These are phyloP conservation scores for Paecilomyces sp. DNA, from an alignment of 2,329 filamentous ascomycete genomes.

Conservation along the genomic window DNA sequence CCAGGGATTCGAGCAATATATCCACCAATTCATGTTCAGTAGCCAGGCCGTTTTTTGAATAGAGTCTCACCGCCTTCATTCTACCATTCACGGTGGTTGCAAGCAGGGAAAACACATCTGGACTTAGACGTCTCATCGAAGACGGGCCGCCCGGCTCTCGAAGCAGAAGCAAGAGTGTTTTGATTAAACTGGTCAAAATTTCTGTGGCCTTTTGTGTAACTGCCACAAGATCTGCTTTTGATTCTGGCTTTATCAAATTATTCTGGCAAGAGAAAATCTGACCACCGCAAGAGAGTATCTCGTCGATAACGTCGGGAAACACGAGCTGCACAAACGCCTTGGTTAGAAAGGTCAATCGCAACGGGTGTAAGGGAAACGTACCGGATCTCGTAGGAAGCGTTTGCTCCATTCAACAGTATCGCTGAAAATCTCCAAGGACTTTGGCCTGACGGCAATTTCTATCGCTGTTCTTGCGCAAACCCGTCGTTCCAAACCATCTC, in stretches of 20 bases:
- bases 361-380: not conserved
- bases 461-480: not conserved
- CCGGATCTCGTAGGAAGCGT: slow-evolving; percentile 1
- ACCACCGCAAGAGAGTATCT: not conserved
- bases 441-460: not conserved
- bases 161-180: not conserved
- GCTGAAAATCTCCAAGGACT: not conserved
- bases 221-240: not conserved
- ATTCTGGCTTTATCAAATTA: not conserved
- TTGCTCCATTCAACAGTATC: slow-evolving; percentile 1
- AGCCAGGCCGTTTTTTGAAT: not conserved
- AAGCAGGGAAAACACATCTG: not conserved
- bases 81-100: not conserved
- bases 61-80: not conserved
- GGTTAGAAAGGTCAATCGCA: not conserved
- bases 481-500: not conserved
- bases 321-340: not conserved
- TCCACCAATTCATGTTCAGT: not conserved
- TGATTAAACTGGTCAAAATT: not conserved
- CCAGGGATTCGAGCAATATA: slow-evolving; percentile 5
- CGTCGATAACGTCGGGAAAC: not conserved
- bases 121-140: not conserved
- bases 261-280: not conserved
- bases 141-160: not conserved
- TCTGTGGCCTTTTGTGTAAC: not conserved